Evolutionary conservation across 345 rosid species (phyloP).

Genomic region (Citrus sinensis): DVS_A1.0 CM039161.1:20821001-20821500

Average conservation of each 20-base stretch:
- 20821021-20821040: background rate
- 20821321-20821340: background rate
- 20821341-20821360: background rate
- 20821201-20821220: background rate
- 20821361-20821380: background rate
- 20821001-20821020: background rate
- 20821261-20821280: background rate
- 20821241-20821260: background rate
- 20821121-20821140: background rate
- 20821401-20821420: background rate
- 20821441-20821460: background rate
- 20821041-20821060: background rate
- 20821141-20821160: background rate
- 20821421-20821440: background rate
- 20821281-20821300: background rate
- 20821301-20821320: background rate
- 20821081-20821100: background rate
- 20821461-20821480: background rate
- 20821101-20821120: background rate
- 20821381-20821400: background rate
- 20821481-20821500: conserved; percentile 17
- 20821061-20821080: background rate
- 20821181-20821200: background rate
- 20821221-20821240: background rate
- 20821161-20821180: background rate